Conservation (phyloP, 129 eudicot genomes). For the Ambrosia trifida region DNA sequence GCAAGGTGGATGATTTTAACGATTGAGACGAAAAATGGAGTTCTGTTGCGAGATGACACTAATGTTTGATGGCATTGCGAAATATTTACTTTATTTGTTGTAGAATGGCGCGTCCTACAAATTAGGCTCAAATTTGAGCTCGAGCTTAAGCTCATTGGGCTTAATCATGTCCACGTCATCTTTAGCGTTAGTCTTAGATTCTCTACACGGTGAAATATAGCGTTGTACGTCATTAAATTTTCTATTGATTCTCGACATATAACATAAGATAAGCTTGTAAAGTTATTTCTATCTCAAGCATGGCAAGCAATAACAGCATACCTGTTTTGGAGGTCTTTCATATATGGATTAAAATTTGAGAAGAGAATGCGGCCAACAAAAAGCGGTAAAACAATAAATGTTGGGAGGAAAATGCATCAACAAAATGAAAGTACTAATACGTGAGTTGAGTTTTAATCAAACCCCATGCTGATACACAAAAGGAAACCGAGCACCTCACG, state of each 20-base stretch:
- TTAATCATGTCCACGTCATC: no score
- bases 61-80: not conserved
- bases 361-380: not conserved
- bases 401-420: constrained; percentile 4
- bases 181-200: no score
- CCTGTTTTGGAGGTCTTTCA: not conserved
- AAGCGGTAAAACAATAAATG: not conserved
- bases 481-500: constrained; percentile 17
- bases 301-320: constrained; percentile 5
- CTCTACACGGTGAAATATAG: not conserved
- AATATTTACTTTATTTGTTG: not conserved
- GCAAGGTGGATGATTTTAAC: constrained; percentile 14
- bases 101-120: not conserved
- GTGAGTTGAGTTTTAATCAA: constrained; percentile 11
- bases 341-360: constrained; percentile 11
- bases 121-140: not conserved
- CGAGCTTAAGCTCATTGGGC: no score
- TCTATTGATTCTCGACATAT: not conserved
- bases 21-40: constrained; percentile 14
- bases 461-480: constrained; percentile 14
- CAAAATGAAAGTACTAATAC: not conserved
- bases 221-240: not conserved
- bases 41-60: constrained; percentile 2
- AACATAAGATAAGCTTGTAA: not conserved
- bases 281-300: not conserved